These are phyloP conservation scores for Paramecium sonneborni DNA, from an alignment of 73 alveolate genomes.

Conservation along the genomic window DNA sequence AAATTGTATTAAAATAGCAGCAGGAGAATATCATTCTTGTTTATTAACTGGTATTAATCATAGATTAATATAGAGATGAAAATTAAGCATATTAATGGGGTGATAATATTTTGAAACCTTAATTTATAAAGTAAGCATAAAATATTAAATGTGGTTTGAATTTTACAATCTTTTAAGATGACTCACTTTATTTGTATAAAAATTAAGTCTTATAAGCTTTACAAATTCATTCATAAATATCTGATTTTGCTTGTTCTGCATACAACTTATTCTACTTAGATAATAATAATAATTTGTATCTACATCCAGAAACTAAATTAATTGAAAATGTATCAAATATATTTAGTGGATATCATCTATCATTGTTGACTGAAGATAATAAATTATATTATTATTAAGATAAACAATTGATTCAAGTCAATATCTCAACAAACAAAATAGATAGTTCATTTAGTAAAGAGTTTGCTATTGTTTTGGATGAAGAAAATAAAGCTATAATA, in stretches of 20 bases:
- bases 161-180: background rate
- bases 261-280: background rate
- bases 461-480: background rate
- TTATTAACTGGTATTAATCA: background rate
- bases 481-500: background rate
- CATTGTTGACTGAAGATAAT: background rate
- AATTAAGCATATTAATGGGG: background rate
- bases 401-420: background rate
- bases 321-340: background rate
- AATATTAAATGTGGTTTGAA: slow-evolving; percentile 19
- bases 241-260: slow-evolving; percentile 47
- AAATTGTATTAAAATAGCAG: slow-evolving; percentile 40
- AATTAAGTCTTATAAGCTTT: background rate
- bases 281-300: background rate
- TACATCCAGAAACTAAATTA: background rate
- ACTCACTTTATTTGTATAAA: background rate
- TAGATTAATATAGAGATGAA: background rate
- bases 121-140: background rate
- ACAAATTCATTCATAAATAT: background rate
- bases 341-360: slow-evolving; percentile 21
- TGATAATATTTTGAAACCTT: background rate
- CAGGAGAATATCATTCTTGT: background rate
- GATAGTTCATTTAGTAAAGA: slow-evolving; percentile 43
- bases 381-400: background rate
- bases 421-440: background rate